Evolutionary conservation across 176 grass and related monocot species (phyloP).

Genomic region (Guadua angustifolia): DNA sequence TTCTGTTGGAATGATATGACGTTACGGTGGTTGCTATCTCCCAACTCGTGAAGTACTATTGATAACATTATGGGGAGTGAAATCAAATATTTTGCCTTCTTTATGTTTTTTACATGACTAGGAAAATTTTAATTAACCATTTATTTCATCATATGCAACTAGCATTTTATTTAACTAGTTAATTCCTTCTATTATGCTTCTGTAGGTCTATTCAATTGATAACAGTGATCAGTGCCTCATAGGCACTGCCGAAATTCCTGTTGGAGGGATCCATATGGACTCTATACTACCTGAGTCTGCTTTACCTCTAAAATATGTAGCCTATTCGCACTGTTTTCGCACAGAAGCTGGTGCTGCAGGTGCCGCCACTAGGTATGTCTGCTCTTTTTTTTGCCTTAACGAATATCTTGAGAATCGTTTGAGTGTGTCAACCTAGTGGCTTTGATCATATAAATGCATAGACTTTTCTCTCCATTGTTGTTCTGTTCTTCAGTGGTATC

Average conservation of each 20-base stretch:
- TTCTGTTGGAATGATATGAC: not conserved
- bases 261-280: constrained; percentile 97
- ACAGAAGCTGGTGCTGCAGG: constrained; percentile 94
- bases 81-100: not conserved
- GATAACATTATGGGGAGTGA: not conserved
- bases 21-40: not conserved
- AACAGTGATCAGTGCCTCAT: constrained; percentile 92
- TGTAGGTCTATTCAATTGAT: constrained; percentile 93
- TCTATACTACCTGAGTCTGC: constrained; percentile 73
- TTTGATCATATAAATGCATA: not conserved
- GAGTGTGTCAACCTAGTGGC: not conserved
- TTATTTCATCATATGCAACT: constrained; percentile 4
- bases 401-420: constrained; percentile 17
- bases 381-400: constrained; percentile 8
- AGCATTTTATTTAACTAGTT: not conserved
- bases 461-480: not conserved
- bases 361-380: constrained; percentile 67
- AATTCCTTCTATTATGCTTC: not conserved
- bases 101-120: constrained; percentile 7
- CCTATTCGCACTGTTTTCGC: constrained; percentile 95
- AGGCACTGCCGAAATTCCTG: constrained; percentile 96
- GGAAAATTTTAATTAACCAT: not conserved
- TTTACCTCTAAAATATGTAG: constrained; percentile 95
- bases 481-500: not conserved
- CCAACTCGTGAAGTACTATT: constrained; percentile 10